Evolutionary conservation across 2,329 filamentous ascomycete genomes (phyloP), one percentile per base, ranked within the genome.

Genomic region (Fusarium burgessii): DNA sequence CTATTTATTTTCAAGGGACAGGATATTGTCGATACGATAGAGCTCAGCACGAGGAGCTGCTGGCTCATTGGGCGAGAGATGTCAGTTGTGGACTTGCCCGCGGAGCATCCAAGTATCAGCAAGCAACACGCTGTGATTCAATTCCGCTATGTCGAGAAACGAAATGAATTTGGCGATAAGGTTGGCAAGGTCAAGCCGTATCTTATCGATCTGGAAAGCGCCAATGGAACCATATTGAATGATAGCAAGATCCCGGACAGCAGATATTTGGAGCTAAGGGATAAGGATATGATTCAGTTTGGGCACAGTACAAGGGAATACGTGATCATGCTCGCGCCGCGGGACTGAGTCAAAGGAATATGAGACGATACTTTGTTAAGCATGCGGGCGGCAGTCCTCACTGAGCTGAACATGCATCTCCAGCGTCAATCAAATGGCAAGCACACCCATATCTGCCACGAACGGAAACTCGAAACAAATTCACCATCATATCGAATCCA

Each of bases 111-210:
- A 2, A 98, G 94, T 80, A 90, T 94, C 77, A 97, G 94, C 79
- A 97, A 97, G 81, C 96, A 99, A 82, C 96, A 99, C 80, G 95
- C 95, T 2, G 96, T 95, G 12, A 88, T 99, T 45, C 96, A 99
- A 79, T 99, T 99, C 77, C 90, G 96, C 40, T 91, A 94, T 78
- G 89, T 92, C 23, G 92, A 94, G 77, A 94, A 92, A 81, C 89
- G 89, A 68, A 94, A 97, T 74, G 94, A 98, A 81, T 97, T 89
- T 78, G 95, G 94, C 25, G 95, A 98, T 78, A 92, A 91, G 77
- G 86, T 91, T 62, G 93, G 93, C 25, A 91, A 86, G 68, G 92
- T 95, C 47, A 92, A 90, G 82, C 95, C 95, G 2, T 99, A 98
- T 82, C 80, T 98, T 12, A 93, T 99, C 71, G 96, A 99, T 81